These are phyloP conservation scores for Phytophthora hibernalis DNA, from an alignment of 352 stramenopile species.

Conservation along the genomic window DNA sequence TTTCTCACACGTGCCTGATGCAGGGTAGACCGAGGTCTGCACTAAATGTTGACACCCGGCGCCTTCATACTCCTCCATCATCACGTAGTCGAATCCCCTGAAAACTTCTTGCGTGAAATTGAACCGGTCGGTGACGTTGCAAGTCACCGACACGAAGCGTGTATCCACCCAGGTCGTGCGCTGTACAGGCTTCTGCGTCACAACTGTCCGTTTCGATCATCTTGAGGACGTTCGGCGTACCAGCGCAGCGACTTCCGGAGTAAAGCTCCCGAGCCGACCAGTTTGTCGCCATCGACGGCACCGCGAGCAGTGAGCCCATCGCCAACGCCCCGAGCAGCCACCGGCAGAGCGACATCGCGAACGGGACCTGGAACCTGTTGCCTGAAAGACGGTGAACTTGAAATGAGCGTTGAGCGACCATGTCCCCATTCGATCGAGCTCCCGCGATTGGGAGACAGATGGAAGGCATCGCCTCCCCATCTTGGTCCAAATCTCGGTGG, in stretches of 20 bases:
- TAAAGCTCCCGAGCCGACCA: constrained; percentile 36
- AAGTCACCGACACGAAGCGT: constrained; percentile 30
- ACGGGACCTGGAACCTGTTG: neutral
- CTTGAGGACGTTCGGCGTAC: constrained; percentile 38
- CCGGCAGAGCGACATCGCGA: constrained; percentile 22
- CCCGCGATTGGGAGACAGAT: constrained; percentile 37
- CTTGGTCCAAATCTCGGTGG: constrained; percentile 33
- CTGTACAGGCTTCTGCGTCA: constrained; percentile 23
- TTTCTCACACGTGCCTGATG: constrained; percentile 36
- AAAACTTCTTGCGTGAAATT: constrained; percentile 33
- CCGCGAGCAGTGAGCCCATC: constrained; percentile 11
- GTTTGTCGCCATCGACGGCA: constrained; percentile 24
- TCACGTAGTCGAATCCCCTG: constrained; percentile 36
- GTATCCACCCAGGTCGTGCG: constrained; percentile 30
- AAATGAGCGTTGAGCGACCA: constrained; percentile 31
- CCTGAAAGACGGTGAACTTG: constrained; percentile 15
- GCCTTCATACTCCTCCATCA: constrained; percentile 42
- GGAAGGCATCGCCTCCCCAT: constrained; percentile 32
- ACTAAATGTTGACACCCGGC: constrained; percentile 26
- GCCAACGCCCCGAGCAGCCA: constrained; percentile 19
- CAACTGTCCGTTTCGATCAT: constrained; percentile 30
- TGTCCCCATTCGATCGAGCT: constrained; percentile 8
- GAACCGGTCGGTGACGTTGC: constrained; percentile 41
- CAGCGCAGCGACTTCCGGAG: constrained; percentile 38
- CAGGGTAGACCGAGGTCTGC: constrained; percentile 37